Percentiles rank a stretch among this genome's conserved stretches.
Evolutionary conservation across 768 basidiomycete species (phyloP).

Genomic region (Lentinus brumalis): DNA sequence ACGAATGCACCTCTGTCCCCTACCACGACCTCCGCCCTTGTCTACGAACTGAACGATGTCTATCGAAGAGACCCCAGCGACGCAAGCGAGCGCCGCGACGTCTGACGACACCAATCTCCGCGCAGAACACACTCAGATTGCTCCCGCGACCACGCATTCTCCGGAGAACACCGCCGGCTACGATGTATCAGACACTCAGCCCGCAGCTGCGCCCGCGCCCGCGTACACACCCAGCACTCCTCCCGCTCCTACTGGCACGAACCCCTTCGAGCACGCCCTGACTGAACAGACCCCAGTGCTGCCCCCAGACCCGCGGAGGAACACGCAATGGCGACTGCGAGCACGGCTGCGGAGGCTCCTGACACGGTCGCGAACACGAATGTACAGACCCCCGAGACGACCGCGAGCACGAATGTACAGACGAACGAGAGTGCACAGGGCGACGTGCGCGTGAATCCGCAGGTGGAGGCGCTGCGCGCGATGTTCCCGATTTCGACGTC

Average conservation of each 20-base stretch:
- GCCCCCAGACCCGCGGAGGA: conserved; percentile 17
- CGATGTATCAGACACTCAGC: neutral
- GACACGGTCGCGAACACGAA: no score
- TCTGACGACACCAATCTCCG: conserved; percentile 3
- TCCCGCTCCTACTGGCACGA: neutral
- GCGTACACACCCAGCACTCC: neutral
- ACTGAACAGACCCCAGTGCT: conserved; percentile 17
- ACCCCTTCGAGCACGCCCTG: conserved; percentile 4
- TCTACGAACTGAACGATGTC: conserved; percentile 5
- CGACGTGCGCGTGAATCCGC: conserved; percentile 40
- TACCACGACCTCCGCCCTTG: conserved; percentile 1
- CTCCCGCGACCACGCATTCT: neutral
- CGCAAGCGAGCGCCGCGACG: conserved; percentile 3
- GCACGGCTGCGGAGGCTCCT: neutral
- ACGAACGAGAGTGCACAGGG: neutral
- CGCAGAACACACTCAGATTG: neutral
- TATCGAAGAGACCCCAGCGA: conserved; percentile 3
- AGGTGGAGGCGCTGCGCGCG: conserved; percentile 54
- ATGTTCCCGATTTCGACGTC: conserved; percentile 83
- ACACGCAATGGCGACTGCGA: conserved; percentile 4
- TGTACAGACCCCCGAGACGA: no score
- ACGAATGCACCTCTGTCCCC: conserved; percentile 6
- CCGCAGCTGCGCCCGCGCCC: neutral
- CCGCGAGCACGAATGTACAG: neutral
- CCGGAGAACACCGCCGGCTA: neutral